Evolutionary conservation across 208 protist species (phyloP).

Genomic region (Wallacemonas sp.): DNA sequence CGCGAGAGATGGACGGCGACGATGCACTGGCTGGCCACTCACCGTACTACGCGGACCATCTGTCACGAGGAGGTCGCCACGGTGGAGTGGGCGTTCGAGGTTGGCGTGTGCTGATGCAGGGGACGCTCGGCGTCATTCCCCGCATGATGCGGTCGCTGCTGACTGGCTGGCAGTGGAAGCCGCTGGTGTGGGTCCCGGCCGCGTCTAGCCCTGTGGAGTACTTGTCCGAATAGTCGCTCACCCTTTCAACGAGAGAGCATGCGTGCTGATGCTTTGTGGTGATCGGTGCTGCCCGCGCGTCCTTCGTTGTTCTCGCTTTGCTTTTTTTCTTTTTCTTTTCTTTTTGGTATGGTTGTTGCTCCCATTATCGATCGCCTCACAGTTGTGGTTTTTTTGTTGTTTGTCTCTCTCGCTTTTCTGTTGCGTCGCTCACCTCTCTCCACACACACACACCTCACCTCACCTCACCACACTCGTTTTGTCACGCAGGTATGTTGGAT

Average conservation of each 20-base stretch:
- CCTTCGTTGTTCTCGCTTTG: not conserved
- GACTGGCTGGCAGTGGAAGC: not conserved
- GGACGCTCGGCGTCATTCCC: no score
- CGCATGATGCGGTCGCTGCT: not conserved
- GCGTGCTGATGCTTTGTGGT: not conserved
- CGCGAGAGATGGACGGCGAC: no score
- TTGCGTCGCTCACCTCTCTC: not conserved
- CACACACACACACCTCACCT: no score
- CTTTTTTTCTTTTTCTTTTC: slow-evolving; percentile 23
- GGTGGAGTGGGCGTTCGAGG: not conserved
- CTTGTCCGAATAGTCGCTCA: not conserved
- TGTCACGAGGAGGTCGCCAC: no score
- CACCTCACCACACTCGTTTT: no score
- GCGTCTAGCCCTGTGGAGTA: not conserved
- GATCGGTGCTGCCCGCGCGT: not conserved
- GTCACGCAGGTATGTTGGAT: no score
- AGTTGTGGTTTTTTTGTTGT: not conserved
- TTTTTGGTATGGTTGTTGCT: slow-evolving; percentile 14
- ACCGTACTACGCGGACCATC: no score
- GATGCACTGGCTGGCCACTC: no score
- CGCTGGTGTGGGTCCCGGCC: not conserved
- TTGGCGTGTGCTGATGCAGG: not conserved
- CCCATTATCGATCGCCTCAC: not conserved
- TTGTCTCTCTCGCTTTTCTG: slow-evolving; percentile 5
- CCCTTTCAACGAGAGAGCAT: not conserved